Evolutionary conservation across 1,139 yeast genomes (phyloP).

Genomic region (Debaryomyces coudertii): DNA sequence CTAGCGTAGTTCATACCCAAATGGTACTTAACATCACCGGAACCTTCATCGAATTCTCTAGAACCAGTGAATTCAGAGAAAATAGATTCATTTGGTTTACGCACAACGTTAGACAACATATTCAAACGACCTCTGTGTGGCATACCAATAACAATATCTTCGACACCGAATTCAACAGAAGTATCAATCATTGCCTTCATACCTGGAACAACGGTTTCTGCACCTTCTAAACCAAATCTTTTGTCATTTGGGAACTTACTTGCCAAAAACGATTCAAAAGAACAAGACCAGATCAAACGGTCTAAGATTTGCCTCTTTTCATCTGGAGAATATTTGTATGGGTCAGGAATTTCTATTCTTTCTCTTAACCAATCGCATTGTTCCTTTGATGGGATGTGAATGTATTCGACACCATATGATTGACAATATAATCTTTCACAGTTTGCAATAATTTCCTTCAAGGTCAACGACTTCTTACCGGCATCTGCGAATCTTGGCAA

Average conservation of each 20-base stretch:
- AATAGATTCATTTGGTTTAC: slow-evolving; percentile 97
- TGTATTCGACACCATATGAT: slow-evolving; percentile 90
- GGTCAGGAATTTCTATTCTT: slow-evolving; percentile 89
- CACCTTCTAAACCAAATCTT: slow-evolving; percentile 98
- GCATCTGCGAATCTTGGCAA: slow-evolving; percentile 83
- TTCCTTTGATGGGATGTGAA: slow-evolving; percentile 93
- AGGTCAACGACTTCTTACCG: slow-evolving; percentile 66
- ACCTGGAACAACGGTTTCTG: slow-evolving; percentile 95
- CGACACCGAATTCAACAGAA: slow-evolving; percentile 90
- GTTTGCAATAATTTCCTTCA: slow-evolving; percentile 73
- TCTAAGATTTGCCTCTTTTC: slow-evolving; percentile 96
- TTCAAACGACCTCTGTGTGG: slow-evolving; percentile 99
- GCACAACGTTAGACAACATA: slow-evolving; percentile 95
- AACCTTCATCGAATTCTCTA: slow-evolving; percentile 82
- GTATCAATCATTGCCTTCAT: slow-evolving; percentile 94
- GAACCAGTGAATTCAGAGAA: slow-evolving; percentile 96
- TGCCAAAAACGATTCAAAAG: slow-evolving; percentile 88
- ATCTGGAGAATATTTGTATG: slow-evolving; percentile 81
- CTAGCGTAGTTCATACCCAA: slow-evolving; percentile 99
- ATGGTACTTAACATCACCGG: slow-evolving; percentile 99
- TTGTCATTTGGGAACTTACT: slow-evolving; percentile 98
- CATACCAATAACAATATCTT: slow-evolving; percentile 98
- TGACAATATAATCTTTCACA: slow-evolving; percentile 89
- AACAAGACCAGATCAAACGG: slow-evolving; percentile 94
- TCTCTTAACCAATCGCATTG: slow-evolving; percentile 99